A percentile compares a stretch with the other conserved stretches of the same genome.
Conservation (phyloP, 345 rosid genomes). For the Ceriops zippeliana region DNA sequence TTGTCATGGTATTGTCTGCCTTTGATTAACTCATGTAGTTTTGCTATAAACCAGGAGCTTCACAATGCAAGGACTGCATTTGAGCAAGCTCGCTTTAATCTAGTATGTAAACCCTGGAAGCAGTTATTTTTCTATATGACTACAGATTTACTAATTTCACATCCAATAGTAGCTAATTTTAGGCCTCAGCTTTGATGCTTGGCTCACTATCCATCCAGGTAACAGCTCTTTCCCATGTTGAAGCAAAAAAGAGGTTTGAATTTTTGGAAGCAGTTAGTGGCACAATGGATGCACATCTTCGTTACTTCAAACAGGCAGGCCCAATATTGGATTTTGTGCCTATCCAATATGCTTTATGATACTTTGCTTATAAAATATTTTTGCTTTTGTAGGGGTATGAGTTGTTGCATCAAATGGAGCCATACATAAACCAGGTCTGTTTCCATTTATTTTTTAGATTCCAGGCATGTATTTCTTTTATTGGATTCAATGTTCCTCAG, state of each 20-base stretch:
- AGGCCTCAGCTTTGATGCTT: conserved; percentile 2
- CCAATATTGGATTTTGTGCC: conserved; percentile 9
- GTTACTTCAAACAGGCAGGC: conserved; percentile 86
- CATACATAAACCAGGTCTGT: conserved; percentile 86
- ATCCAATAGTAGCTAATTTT: neutral
- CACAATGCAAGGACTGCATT: conserved; percentile 75
- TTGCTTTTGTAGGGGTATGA: conserved; percentile 67
- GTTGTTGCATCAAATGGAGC: conserved; percentile 98
- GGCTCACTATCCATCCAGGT: conserved; percentile 44
- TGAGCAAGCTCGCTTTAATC: conserved; percentile 93
- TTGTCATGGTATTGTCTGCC: conserved; percentile 1
- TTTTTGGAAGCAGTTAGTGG: conserved; percentile 98
- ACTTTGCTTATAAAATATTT: conserved; percentile 8
- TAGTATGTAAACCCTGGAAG: conserved; percentile 41
- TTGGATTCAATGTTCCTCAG: neutral
- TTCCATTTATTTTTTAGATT: neutral
- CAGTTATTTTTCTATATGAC: too few relatives aligned
- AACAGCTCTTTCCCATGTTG: conserved; percentile 88
- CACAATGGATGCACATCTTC: conserved; percentile 99
- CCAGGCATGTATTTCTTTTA: neutral
- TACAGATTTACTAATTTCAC: neutral
- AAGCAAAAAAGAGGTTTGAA: conserved; percentile 96
- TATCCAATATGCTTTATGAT: conserved; percentile 15
- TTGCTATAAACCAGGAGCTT: conserved; percentile 63
- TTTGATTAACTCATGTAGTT: neutral